These are phyloP conservation scores for Monosporozyma yasuniensis DNA, from an alignment of 805 yeast species.

Conservation along the genomic window DNA sequence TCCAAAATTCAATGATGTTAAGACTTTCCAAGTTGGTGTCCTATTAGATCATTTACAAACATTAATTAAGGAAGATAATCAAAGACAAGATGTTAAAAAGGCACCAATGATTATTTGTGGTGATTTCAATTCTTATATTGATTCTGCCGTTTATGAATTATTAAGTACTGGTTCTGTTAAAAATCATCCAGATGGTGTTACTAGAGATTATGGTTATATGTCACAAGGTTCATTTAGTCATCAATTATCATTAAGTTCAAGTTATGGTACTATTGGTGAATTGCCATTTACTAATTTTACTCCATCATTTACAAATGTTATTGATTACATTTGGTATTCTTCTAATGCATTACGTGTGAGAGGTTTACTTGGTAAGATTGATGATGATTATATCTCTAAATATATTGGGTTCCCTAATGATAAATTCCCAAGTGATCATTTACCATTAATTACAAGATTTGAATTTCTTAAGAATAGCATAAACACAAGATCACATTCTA, in stretches of 20 bases:
- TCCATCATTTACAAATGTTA: conserved; percentile 85
- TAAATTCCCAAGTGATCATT: conserved; percentile 89
- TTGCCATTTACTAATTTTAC: conserved; percentile 91
- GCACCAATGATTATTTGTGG: conserved; percentile 84
- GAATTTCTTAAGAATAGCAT: conserved; percentile 44
- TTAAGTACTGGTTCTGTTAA: conserved; percentile 74
- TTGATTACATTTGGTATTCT: conserved; percentile 94
- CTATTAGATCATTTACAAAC: conserved; percentile 78
- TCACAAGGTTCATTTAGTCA: conserved; percentile 85
- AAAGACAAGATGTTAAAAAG: conserved; percentile 45
- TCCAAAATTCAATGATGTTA: conserved; percentile 92
- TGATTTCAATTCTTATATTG: conserved; percentile 82
- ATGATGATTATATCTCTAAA: conserved; percentile 62
- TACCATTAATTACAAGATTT: conserved; percentile 75
- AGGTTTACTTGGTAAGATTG: conserved; percentile 80
- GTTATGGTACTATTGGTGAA: conserved; percentile 79
- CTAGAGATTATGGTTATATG: conserved; percentile 83
- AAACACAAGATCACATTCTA: conserved; percentile 7
- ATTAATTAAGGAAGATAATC: conserved; percentile 41
- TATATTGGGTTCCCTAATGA: conserved; percentile 91
- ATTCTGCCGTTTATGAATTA: conserved; percentile 88
- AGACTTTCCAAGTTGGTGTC: conserved; percentile 90
- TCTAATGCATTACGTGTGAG: conserved; percentile 71
- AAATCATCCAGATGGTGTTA: conserved; percentile 71
- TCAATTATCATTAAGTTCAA: conserved; percentile 70